Evolutionary conservation across 2,329 filamentous ascomycete species (phyloP), one percentile per base, ranked within the genome.

Genomic region (Nigrograna mackinnonii): DNA sequence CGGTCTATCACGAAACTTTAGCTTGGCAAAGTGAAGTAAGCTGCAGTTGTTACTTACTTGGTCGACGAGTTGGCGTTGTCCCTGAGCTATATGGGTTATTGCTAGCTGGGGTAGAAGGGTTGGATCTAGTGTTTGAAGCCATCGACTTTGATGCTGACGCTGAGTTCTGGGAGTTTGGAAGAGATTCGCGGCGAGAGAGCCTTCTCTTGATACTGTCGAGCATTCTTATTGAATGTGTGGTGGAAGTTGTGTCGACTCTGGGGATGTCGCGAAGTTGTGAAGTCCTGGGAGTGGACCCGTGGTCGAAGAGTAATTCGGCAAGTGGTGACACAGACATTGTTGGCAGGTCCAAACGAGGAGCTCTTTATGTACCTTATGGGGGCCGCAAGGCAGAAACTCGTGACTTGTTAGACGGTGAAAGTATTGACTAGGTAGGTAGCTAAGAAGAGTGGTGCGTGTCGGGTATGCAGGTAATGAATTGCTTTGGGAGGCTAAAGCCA

Each of bases 21-120:
- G n/a, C n/a, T n/a, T n/a, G n/a, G n/a, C n/a, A n/a, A n/a, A n/a
- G n/a, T n/a, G n/a, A n/a, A n/a, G n/a, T n/a, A n/a, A n/a, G n/a
- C n/a, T n/a, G n/a, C n/a, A n/a, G n/a, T n/a, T n/a, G n/a, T n/a
- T 21, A 11, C 62, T 55, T 61, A 71, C 69, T 57, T 44, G 70
- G 68, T 31, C 69, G 60, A 21, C 69, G 58, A 39, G 68, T 71
- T 18, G 64, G 47, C 32, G 66, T 57, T n/a, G 66, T 49, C 32
- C 49, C 41, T 22, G 51, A 46, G 32, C 47, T 35, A 37, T 54
- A 54, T 13, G 58, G 50, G 30, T 49, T 62, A 43, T 39, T n/a
- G n/a, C n/a, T n/a, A n/a, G n/a, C n/a, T n/a, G n/a, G n/a, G n/a
- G n/a, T n/a, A n/a, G n/a, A n/a, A n/a, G n/a, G n/a, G n/a, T n/a